A percentile compares a stretch with the other conserved stretches of the same genome.
Conservation (phyloP, 2,329 filamentous ascomycete species). For the Eurotiales sp. region DNA sequence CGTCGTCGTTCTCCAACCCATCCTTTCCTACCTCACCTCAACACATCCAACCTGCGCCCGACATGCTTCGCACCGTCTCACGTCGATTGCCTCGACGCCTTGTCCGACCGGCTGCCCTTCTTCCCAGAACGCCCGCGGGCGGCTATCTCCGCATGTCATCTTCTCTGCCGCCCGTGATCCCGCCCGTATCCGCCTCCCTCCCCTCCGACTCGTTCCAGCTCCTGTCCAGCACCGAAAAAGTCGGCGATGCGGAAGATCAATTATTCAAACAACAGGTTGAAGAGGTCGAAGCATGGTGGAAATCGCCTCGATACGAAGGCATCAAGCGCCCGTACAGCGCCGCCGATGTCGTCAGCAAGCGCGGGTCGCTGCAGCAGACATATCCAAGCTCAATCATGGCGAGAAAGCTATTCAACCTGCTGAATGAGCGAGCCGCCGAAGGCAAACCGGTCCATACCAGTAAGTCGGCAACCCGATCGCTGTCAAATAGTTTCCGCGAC, state of each 20-base stretch:
- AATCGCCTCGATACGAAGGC: constrained; percentile 73
- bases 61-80: constrained; percentile 34
- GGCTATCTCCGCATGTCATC: constrained; percentile 52
- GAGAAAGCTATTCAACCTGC: constrained; percentile 84
- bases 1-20: not conserved
- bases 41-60: not conserved
- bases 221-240: constrained; percentile 71
- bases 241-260: constrained; percentile 75
- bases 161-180: constrained; percentile 52
- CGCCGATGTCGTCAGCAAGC: constrained; percentile 87
- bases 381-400: constrained; percentile 96
- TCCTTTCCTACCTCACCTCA: not conserved
- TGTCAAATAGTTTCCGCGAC: no score
- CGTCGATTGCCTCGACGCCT: constrained; percentile 34
- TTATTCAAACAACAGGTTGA: constrained; percentile 79
- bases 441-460: constrained; percentile 91
- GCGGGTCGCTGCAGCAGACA: constrained; percentile 77
- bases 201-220: constrained; percentile 82
- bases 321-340: constrained; percentile 91
- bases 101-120: constrained; percentile 19
- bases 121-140: constrained; percentile 32
- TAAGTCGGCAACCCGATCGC: constrained; percentile 44
- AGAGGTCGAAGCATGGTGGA: constrained; percentile 90
- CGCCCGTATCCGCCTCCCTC: constrained; percentile 58
- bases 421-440: constrained; percentile 71